Conservation (phyloP, 2,329 filamentous ascomycete genomes). For the Arachnomyces sp. region DNA sequence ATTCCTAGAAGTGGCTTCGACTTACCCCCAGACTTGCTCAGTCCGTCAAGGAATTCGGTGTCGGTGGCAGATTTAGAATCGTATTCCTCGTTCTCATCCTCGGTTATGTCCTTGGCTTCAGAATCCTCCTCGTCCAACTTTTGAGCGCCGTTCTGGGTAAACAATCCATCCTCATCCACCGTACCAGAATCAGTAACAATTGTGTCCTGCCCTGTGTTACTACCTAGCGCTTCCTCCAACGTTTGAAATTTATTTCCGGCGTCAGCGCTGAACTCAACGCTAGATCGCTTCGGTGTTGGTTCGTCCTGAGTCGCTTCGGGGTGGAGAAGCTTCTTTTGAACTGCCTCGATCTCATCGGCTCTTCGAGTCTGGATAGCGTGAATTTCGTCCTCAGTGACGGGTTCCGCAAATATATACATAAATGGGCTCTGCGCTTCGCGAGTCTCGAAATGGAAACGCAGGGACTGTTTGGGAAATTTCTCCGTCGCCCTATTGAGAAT, state of each 20-base stretch:
- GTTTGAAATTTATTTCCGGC: no score
- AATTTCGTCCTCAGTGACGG: slow-evolving; percentile 66
- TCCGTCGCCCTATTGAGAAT: slow-evolving; percentile 67
- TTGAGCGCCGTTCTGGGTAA: no score
- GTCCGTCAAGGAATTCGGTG: slow-evolving; percentile 7
- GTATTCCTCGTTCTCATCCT: slow-evolving; percentile 13
- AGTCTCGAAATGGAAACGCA: slow-evolving; percentile 78
- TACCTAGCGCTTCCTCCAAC: no score
- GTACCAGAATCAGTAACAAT: no score
- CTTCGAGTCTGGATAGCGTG: slow-evolving; percentile 63
- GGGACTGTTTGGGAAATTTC: slow-evolving; percentile 64
- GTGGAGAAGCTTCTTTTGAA: slow-evolving; percentile 49
- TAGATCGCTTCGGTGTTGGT: slow-evolving; percentile 14
- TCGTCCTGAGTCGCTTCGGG: slow-evolving; percentile 20
- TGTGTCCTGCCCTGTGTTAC: no score
- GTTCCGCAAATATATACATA: slow-evolving; percentile 88
- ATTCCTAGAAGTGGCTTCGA: slow-evolving; percentile 53
- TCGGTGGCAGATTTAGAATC: slow-evolving; percentile 4
- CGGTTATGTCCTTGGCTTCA: slow-evolving; percentile 6
- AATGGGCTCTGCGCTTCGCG: slow-evolving; percentile 53
- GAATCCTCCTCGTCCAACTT: slow-evolving; percentile 12
- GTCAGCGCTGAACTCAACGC: no score
- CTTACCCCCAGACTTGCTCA: slow-evolving; percentile 4
- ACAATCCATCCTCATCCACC: no score
- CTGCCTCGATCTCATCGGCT: slow-evolving; percentile 58